Evolutionary conservation across 1,284 basidiomycete genomes (phyloP), one percentile per base, ranked within the genome.

Genomic region (Pseudozyma hubeiensis): DNA sequence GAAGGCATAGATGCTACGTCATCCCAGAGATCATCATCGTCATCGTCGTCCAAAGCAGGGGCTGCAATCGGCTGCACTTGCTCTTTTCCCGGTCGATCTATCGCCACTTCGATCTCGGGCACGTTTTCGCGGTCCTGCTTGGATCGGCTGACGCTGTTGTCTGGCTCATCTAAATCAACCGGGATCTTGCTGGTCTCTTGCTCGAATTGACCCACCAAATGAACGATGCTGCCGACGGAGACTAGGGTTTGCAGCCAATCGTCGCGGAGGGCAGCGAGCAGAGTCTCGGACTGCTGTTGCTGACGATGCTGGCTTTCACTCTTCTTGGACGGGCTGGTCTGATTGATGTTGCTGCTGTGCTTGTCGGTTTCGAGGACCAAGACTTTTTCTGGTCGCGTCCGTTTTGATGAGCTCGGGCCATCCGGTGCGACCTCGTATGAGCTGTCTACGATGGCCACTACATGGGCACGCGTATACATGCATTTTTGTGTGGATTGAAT

Each of bases 221-320:
- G 77, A 10, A 81, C 64, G 16, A 62, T 64, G 49, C 69, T 74
- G 46, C 74, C 73, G 2, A 48, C 49, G 7, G 54, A 35, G 37
- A 79, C 70, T 13, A 60, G 45, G 7, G 64, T 76, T 33, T 61
- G 48, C n/a, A 69, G 41, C 80, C 80, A 81, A 35, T 81, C 78
- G 41, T 80, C 80, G 39, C 80, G 72, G 5, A 81, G 54, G 8
- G 70, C 61, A 5, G 79, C 79, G 29, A 74, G 56, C 30, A 69
- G 24, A 3, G 49, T 55, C 8, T 62, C 64, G 14, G 46, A 8
- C 11, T 46, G 7, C 8, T 47, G 17, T 7, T 50, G 4, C 5
- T 41, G 24, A n/a, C 34, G 2, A 8, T 19, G n/a, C 4, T 14
- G 16, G 13, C 47, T 35, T 16, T 24, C 34, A 13, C 7, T 14